Conservation (phyloP, 345 rosid genomes). For the Capsella bursapastoris region DNA sequence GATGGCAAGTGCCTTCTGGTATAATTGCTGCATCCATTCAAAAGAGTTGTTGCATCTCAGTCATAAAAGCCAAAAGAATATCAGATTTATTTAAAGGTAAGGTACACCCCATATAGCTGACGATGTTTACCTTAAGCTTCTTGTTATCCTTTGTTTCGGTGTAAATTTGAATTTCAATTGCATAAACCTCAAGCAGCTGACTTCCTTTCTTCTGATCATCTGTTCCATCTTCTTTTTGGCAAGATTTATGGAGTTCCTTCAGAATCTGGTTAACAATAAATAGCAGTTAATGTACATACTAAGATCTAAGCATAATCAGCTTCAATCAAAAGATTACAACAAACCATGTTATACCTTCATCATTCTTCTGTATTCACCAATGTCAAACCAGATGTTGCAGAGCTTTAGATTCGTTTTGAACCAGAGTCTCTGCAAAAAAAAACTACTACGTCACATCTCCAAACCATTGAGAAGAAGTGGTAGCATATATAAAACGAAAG, state of each 20-base stretch:
- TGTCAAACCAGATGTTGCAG: conserved; percentile 98
- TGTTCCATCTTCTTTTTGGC: conserved; percentile 96
- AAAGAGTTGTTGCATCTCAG: conserved; percentile 17
- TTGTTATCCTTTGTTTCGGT: conserved; percentile 98
- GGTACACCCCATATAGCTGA: conserved; percentile 1
- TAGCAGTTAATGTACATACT: conserved; percentile 2
- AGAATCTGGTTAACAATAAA: conserved; percentile 58
- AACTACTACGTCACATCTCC: conserved; percentile 32
- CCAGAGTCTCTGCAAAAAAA: conserved; percentile 86
- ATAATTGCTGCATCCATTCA: conserved; percentile 77
- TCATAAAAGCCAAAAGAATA: conserved; percentile 25
- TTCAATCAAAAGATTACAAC: conserved; percentile 10
- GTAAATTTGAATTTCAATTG: conserved; percentile 97
- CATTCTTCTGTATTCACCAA: conserved; percentile 98
- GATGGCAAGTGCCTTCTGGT: conserved; percentile 96
- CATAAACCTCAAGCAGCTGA: conserved; percentile 97
- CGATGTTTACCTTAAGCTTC: conserved; percentile 79
- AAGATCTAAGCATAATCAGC: conserved; percentile 9
- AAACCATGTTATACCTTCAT: conserved; percentile 64
- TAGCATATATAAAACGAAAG: neutral
- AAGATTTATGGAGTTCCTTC: conserved; percentile 96
- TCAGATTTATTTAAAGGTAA: neutral
- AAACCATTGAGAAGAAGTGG: conserved; percentile 11
- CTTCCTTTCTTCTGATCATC: conserved; percentile 99
- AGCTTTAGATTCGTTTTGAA: conserved; percentile 98